Evolutionary conservation across 83 land plant genomes (phyloP), one percentile per base, ranked within the genome.

Genomic region (Picea engelmannii): DNA sequence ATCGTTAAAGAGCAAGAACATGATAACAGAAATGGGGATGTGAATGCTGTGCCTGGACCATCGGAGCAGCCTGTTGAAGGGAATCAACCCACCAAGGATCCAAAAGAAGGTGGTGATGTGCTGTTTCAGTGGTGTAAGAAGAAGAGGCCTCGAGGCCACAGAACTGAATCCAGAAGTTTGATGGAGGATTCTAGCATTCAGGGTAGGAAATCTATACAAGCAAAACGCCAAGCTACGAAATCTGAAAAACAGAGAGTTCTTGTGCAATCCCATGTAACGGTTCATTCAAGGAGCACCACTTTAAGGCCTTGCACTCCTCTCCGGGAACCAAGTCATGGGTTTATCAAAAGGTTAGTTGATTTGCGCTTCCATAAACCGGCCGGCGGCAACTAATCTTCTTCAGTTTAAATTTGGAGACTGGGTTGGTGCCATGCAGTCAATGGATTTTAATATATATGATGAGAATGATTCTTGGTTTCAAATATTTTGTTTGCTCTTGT

Each of bases 81-180:
- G 44, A 47, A 49, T 74, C 23, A 3, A 12, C 27, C 77, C 44
- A 16, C 59, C 17, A 74, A 23, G 27, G 77, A 52, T 25, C 60
- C n/a, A 25, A 74, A 23, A 49, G 77, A 74, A 23, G 77, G 77
- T 3, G 77, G 59, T 49, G 59, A 74, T 74, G 52, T 21, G 77
- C 60, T 49, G 21, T 74, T 74, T 18, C 77, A 74, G 59, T 74
- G 77, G 77, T 55, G 60, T 55, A 55, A 13, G 15, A 74, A 47
- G 59, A 74, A 74, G 44, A 74, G 77, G 77, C 77, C 77, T 47
- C 24, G 77, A 7, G 77, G 23, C 23, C 52, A 74, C 77, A 74
- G 44, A 55, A 52, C 77, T 21, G 77, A 74, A 74, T 74, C 77
- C 23, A 47, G 77, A 47, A 47, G 31, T 74, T 5, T 74, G n/a